Base-by-base conservation (phyloP, 352 stramenopile genomes). In the Phytophthora quininea region DNA sequence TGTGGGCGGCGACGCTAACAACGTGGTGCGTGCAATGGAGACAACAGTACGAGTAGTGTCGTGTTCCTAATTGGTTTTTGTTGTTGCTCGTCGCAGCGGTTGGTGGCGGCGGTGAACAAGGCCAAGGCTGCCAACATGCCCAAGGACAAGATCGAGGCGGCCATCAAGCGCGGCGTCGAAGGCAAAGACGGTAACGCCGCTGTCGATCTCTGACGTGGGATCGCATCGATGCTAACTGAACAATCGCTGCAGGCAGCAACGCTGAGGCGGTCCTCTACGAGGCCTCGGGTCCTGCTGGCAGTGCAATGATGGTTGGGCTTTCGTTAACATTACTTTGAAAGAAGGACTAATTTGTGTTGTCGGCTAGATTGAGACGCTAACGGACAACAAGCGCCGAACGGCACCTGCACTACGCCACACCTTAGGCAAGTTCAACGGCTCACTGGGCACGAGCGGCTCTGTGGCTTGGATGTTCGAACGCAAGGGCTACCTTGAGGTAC, bases 381-480 rank as follows among this genome's bases (percentile, higher is more conserved):
- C 87, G 14, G 84, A 95, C 73, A 95, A 95, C 68, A 91, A 91
- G 53, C 83, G 82, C 32, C 80, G 87, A 42, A 93, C 86, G n/a
- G 87, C 87, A 35, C 87, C 87, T 19, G 84, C 85, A n/a, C 65
- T 95, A 48, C 87, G 84, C 35, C 81, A 92, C 62, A 86, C 92
- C 43, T 51, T 93, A 54, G 78, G 81, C 77, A 93, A 95, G 58
- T 71, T 87, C 67, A 75, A 73, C 42, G 84, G 87, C 46, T 71
- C 75, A 47, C 62, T 95, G 27, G 86, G 84, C 31, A 91, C 82
- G n/a, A 94, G 74, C 54, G 84, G 86, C 40, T 93, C 86, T 7
- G 86, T 95, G 11, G 80, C 85, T 6, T 95, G 87, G 87, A 93
- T 92, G 84, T 95, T 92, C 54, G 83, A 93, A 59, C 83, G 73